These are phyloP conservation scores for Gentiana macrophylla DNA, from an alignment of 257 asterid species.

Conservation along the genomic window DNA sequence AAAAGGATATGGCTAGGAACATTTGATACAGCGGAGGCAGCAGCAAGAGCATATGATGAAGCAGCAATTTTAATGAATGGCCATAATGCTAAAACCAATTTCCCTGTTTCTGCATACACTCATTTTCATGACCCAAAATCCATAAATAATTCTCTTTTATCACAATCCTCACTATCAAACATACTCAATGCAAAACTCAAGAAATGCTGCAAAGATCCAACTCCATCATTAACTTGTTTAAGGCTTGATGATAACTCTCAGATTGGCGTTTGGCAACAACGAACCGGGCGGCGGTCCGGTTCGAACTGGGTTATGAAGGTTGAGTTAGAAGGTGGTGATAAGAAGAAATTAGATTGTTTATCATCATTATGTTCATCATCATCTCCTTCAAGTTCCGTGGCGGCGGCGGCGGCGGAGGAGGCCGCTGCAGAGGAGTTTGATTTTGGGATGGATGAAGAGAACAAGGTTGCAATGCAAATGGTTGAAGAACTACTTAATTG, in stretches of 20 bases:
- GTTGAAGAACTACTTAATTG: slow-evolving; percentile 70
- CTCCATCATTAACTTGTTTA: slow-evolving; percentile 61
- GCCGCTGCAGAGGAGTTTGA: neutral
- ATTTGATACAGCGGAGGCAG: slow-evolving; percentile 13
- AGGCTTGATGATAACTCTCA: slow-evolving; percentile 68
- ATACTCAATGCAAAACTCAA: slow-evolving; percentile 36
- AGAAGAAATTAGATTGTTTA: slow-evolving; percentile 6
- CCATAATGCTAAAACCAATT: slow-evolving; percentile 11
- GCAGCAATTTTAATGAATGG: slow-evolving; percentile 13
- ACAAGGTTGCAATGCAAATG: slow-evolving; percentile 70
- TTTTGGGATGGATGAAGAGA: slow-evolving; percentile 46
- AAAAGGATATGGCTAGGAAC: slow-evolving; percentile 14
- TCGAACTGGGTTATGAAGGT: slow-evolving; percentile 64
- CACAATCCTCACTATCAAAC: neutral
- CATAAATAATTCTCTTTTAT: neutral
- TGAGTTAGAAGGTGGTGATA: slow-evolving; percentile 29
- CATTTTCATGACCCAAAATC: neutral
- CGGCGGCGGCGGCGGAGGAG: neutral
- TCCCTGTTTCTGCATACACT: slow-evolving; percentile 1
- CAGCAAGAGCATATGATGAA: slow-evolving; percentile 14
- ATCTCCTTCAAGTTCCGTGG: slow-evolving; percentile 9
- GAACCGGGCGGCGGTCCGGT: slow-evolving; percentile 39
- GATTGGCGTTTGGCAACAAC: slow-evolving; percentile 68
- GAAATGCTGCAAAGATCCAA: slow-evolving; percentile 59
- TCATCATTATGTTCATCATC: slow-evolving; percentile 12